Evolutionary conservation across 169 alveolate species (phyloP), one percentile per base, ranked within the genome.

Genomic region (Prorocentrum cordatum): DNA sequence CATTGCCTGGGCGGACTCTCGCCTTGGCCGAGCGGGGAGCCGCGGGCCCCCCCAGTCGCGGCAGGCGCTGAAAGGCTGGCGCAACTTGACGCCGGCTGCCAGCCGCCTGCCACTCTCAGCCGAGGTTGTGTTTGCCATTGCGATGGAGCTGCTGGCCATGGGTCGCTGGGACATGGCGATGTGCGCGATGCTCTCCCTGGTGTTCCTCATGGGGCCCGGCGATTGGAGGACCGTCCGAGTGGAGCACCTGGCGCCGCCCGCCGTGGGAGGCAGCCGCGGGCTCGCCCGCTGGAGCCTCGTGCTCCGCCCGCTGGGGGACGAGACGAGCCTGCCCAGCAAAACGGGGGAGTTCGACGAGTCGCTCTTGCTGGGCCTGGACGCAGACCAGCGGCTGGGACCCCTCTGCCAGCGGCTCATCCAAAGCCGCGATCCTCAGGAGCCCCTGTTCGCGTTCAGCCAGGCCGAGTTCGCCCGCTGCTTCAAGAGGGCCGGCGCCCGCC

Each of bases 251-350:
- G 75, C 32, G 75, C 39, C 39, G 0, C 75, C 75, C 29, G 50
- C 3, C 0, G n/a, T n/a, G n/a, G n/a, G n/a, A n/a, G n/a, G n/a
- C n/a, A n/a, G n/a, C n/a, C 9, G 7, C 38, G 18, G 22, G 2
- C 31, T 9, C 22, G 54, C 33, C 1, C 18, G 18, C 7, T 62
- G 72, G 72, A 26, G 39, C 39, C 42, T 62, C 29, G 38, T 64
- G 3, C 75, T 64, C 14, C 75, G 32, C 24, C 75, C 75, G 29
- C n/a, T n/a, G n/a, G n/a, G n/a, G n/a, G 75, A n/a, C 50, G 75
- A 64, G 47, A 0, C 3, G 75, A 14, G 12, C 16, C 31, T 32
- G 47, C 32, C 32, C 26, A 31, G 50, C 10, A 64, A 64, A 47
- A 33, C 54, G 27, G 27, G 26, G 47, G 47, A 64, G 47, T 64